Conservation (phyloP, 805 yeast genomes). For the Metschnikowia baotianmanensis region DNA sequence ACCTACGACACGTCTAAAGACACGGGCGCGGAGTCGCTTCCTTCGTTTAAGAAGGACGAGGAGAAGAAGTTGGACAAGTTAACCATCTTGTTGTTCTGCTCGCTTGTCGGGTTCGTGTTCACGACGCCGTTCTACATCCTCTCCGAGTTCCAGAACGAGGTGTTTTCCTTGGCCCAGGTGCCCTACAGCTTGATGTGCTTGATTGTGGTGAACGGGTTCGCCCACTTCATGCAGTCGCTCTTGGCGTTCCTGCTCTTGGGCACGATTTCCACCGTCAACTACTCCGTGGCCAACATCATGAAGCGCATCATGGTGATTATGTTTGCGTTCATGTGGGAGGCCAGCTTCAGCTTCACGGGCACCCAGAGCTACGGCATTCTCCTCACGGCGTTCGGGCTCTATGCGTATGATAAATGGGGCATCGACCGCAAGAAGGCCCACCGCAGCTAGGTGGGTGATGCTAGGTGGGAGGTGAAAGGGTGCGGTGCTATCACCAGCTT, state of each 20-base stretch:
- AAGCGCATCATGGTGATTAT: constrained; percentile 70
- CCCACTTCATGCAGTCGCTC: constrained; percentile 72
- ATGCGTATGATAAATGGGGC: constrained; percentile 44
- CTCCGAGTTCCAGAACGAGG: constrained; percentile 43
- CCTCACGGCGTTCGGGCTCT: constrained; percentile 39
- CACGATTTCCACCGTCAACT: constrained; percentile 67
- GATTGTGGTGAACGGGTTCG: constrained; percentile 58
- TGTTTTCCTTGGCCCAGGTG: constrained; percentile 32
- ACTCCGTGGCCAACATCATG: constrained; percentile 74
- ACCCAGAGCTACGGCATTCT: constrained; percentile 36
- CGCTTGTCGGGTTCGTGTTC: constrained; percentile 61
- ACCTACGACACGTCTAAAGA: constrained; percentile 43
- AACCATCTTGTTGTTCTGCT: constrained; percentile 69
- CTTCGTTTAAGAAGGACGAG: constrained; percentile 22
- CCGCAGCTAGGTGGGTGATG: too few species aligned
- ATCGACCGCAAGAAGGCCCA: constrained; percentile 10
- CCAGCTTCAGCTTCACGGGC: constrained; percentile 31
- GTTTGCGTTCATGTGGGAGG: constrained; percentile 63
- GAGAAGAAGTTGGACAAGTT: constrained; percentile 59
- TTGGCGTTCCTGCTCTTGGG: constrained; percentile 77
- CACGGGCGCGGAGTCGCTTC: constrained; percentile 21
- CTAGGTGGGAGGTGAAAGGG: too few species aligned
- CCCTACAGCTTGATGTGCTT: constrained; percentile 31
- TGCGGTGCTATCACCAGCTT: too few species aligned
- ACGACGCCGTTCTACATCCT: constrained; percentile 67